Percentiles rank a stretch among this genome's conserved stretches.
Conservation (phyloP, 352 stramenopile species). For the Phytophthora podocarpi region DNA sequence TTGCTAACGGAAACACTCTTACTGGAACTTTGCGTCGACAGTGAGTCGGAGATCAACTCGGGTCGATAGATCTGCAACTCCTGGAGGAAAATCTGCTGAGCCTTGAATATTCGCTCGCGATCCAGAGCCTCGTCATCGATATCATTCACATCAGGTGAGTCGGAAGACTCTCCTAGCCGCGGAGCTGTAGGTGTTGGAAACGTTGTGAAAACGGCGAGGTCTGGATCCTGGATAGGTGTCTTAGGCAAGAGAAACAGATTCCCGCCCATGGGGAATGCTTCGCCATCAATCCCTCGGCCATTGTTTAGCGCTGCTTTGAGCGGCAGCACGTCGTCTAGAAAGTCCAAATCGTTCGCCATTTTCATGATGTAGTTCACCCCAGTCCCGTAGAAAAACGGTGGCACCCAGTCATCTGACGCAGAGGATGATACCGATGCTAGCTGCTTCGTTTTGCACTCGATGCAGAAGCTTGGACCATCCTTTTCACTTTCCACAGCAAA, state of each 20-base stretch:
- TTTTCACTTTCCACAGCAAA: conserved; percentile 84
- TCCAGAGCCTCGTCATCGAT: conserved; percentile 42
- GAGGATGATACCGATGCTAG: conserved; percentile 38
- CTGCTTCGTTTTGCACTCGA: conserved; percentile 75
- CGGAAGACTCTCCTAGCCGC: conserved; percentile 14
- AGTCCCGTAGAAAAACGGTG: conserved; percentile 65
- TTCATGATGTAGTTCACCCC: conserved; percentile 81
- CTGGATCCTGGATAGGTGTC: conserved; percentile 65
- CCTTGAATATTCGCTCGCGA: conserved; percentile 51
- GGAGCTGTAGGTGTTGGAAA: conserved; percentile 31
- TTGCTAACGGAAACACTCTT: conserved; percentile 8
- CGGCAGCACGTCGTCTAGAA: conserved; percentile 60
- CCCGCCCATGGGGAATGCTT: conserved; percentile 62
- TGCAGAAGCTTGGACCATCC: conserved; percentile 66
- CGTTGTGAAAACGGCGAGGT: conserved; percentile 52
- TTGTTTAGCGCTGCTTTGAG: conserved; percentile 54
- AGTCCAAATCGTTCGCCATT: conserved; percentile 74
- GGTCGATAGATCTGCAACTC: conserved; percentile 69
- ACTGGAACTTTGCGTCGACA: neutral
- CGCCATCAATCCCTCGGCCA: conserved; percentile 28
- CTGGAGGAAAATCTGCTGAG: conserved; percentile 62
- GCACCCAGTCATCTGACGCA: conserved; percentile 53
- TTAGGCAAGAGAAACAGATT: conserved; percentile 77
- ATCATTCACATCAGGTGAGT: conserved; percentile 19
- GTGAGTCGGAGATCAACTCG: conserved; percentile 28